Evolutionary conservation across 1,284 basidiomycete species (phyloP), one percentile per base, ranked within the genome.

Genomic region (Retiboletus flavoniger): DNA sequence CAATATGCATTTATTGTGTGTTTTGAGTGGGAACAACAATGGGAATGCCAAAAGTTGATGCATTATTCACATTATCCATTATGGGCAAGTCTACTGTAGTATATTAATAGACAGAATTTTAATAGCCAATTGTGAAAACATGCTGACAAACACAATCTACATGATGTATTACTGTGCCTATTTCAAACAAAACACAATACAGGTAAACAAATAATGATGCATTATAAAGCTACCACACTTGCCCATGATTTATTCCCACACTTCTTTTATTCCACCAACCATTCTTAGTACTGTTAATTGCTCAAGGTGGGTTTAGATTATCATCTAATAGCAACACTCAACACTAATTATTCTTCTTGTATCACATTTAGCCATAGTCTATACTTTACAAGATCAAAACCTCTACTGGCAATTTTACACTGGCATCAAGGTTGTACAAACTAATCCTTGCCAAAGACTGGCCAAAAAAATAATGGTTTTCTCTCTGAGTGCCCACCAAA

Each of bases 71-170:
- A 3, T 24, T 3, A 24, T 24, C 3, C 24, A 24, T 24, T 24
- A 24, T 24, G 24, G 4, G 24, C 24, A 24, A 24, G 24, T 0
- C 34, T 58, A 0, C 39, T 62, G 19, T 73, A 73, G 36, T 72
- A 24, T 6, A 29, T 51, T 10, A 17, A 47, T 26, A 48, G 43
- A 7, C 4, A 16, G 9, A 39, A 26, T 8, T 26, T 35, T 45
- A 38, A 32, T 16, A 16, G 19, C 13, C 1, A 21, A 8, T 9
- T 28, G 3, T n/a, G 3, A 16, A 29, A 16, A 32, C 1, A 41
- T 35, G n/a, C 7, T 52, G 17, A 47, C n/a, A 60, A 34, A 51
- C 51, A 52, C 7, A 13, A 16, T 45, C 5, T n/a, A 45, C 4
- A 29, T 47, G 43, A 29, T 16, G 16, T 14, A 36, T 28, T 42